Percentiles rank a stretch among this genome's conserved stretches.
Conservation (phyloP, 2,329 filamentous ascomycete genomes). For the Fusarium sororula region DNA sequence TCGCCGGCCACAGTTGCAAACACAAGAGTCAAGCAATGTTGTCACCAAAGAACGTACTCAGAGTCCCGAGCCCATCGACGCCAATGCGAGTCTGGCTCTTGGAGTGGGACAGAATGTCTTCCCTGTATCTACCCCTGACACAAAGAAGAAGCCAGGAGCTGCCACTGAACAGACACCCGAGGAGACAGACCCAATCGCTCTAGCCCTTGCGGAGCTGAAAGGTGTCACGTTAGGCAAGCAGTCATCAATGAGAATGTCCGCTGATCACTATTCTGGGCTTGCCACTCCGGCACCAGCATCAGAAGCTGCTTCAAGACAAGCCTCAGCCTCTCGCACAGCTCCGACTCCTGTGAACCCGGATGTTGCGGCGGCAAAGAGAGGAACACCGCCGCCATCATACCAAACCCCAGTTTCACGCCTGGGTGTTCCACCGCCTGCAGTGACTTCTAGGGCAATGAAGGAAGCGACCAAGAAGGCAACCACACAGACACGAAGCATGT, state of each 20-base stretch:
- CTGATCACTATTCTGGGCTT: conserved; percentile 94
- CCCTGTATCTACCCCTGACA: conserved; percentile 83
- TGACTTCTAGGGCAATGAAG: conserved; percentile 95
- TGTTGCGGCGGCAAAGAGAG: conserved; percentile 67
- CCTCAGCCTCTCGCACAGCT: conserved; percentile 50
- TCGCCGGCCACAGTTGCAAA: conserved; percentile 53
- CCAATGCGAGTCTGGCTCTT: conserved; percentile 89
- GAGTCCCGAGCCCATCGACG: conserved; percentile 89
- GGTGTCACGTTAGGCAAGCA: conserved; percentile 81
- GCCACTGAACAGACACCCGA: conserved; percentile 56
- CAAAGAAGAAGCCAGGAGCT: conserved; percentile 50
- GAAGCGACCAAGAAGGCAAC: conserved; percentile 91
- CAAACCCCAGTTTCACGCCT: conserved; percentile 73
- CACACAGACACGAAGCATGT: conserved; percentile 83
- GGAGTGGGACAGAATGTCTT: conserved; percentile 98
- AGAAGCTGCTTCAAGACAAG: conserved; percentile 42
- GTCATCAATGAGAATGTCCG: conserved; percentile 84
- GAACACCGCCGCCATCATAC: conserved; percentile 88
- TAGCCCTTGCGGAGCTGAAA: conserved; percentile 92
- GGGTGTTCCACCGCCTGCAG: conserved; percentile 88
- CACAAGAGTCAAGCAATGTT: conserved; percentile 49
- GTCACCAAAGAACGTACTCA: conserved; percentile 55
- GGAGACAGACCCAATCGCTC: conserved; percentile 86
- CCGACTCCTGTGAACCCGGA: conserved; percentile 66
- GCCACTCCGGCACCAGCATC: conserved; percentile 76